These are phyloP conservation scores for Cucumis hystrix DNA, from an alignment of 306 rosid species.

Conservation along the genomic window DNA sequence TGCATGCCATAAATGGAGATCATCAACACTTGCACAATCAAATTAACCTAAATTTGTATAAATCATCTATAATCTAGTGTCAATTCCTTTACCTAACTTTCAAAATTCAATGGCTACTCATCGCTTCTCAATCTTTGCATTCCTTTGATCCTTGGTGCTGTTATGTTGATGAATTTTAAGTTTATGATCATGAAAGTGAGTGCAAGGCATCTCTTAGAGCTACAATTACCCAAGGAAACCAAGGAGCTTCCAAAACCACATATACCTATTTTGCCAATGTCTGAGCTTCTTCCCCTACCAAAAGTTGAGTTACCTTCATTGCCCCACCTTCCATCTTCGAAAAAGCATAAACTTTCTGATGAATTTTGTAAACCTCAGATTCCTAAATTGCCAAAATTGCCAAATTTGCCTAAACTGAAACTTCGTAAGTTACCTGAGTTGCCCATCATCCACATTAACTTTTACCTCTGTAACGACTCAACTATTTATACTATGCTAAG, in stretches of 20 bases:
- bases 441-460: background rate
- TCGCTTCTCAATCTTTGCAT: too few species aligned
- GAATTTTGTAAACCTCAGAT: background rate
- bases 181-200: background rate
- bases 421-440: background rate
- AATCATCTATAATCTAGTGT: too few species aligned
- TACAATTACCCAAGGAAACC: background rate
- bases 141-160: too few species aligned
- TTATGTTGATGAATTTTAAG: background rate
- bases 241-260: background rate
- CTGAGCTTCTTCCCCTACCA: background rate
- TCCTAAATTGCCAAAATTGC: background rate
- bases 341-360: background rate
- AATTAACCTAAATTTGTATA: too few species aligned
- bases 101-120: too few species aligned
- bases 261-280: background rate
- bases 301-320: background rate
- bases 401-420: too few species aligned
- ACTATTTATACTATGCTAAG: too few species aligned
- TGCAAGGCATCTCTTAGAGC: background rate
- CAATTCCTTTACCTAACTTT: too few species aligned
- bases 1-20: too few species aligned
- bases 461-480: too few species aligned
- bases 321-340: background rate
- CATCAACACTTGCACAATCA: too few species aligned